Evolutionary conservation across 2,329 filamentous ascomycete species (phyloP).

Genomic region (Coniochaeta prunicola): DNA sequence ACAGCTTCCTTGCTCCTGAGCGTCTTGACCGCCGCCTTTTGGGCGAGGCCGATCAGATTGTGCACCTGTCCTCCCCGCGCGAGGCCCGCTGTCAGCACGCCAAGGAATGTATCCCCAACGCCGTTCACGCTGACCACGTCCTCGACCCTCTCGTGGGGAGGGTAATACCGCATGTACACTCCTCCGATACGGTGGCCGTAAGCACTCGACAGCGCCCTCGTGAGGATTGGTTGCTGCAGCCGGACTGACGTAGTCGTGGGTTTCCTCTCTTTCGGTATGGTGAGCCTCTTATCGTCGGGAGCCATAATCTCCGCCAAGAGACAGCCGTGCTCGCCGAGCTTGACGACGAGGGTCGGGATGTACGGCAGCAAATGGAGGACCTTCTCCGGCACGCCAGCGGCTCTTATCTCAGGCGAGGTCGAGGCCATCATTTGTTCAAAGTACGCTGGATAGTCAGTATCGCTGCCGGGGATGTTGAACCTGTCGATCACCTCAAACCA

Average conservation of each 20-base stretch:
- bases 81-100: constrained; percentile 74
- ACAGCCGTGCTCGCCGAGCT: constrained; percentile 70
- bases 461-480: constrained; percentile 60
- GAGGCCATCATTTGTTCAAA: constrained; percentile 63
- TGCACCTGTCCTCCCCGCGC: constrained; percentile 47
- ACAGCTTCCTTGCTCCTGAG: constrained; percentile 71
- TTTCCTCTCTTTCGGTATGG: constrained; percentile 38
- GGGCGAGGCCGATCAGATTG: constrained; percentile 69
- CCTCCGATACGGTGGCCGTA: constrained; percentile 56
- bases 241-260: not conserved
- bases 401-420: constrained; percentile 61
- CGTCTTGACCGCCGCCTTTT: constrained; percentile 72
- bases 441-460: constrained; percentile 35
- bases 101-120: constrained; percentile 87
- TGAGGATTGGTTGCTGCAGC: constrained; percentile 64
- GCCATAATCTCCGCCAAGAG: constrained; percentile 66
- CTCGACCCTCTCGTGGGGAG: constrained; percentile 55
- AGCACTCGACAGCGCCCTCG: constrained; percentile 40
- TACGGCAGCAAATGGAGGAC: constrained; percentile 80
- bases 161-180: constrained; percentile 72
- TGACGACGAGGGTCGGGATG: constrained; percentile 77
- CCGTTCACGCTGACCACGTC: constrained; percentile 88
- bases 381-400: constrained; percentile 77
- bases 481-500: constrained; percentile 81
- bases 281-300: constrained; percentile 60